These are phyloP conservation scores for Phytophthora sansomeana DNA, from an alignment of 352 stramenopile genomes.

Conservation along the genomic window DNA sequence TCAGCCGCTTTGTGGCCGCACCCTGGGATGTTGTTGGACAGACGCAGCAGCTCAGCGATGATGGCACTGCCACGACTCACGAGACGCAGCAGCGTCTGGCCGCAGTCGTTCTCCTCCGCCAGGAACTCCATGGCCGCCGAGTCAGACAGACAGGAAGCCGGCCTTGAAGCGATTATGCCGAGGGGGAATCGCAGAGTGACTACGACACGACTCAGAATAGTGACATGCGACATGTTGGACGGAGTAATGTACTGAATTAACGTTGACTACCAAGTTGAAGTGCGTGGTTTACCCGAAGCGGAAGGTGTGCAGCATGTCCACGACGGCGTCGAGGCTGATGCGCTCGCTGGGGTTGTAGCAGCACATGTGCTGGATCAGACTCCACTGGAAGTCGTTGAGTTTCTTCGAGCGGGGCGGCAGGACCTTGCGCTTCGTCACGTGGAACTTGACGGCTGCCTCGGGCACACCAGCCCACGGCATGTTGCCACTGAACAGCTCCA, in stretches of 20 bases:
- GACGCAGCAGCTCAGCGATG: constrained; percentile 92
- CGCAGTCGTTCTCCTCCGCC: constrained; percentile 94
- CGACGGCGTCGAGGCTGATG: constrained; percentile 29
- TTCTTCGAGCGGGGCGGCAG: constrained; percentile 27
- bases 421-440: constrained; percentile 28
- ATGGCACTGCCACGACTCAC: constrained; percentile 92
- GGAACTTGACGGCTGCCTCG: constrained; percentile 38
- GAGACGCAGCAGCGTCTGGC: constrained; percentile 93
- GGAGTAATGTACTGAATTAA: background rate
- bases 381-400: constrained; percentile 35
- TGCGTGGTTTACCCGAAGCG: constrained; percentile 11
- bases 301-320: constrained; percentile 37
- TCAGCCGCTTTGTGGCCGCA: constrained; percentile 23
- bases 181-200: constrained; percentile 2
- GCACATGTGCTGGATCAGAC: constrained; percentile 42
- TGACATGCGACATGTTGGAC: background rate
- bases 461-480: constrained; percentile 34
- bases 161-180: constrained; percentile 31
- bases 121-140: constrained; percentile 81
- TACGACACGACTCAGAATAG: background rate
- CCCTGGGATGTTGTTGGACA: constrained; percentile 93
- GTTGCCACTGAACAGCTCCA: constrained; percentile 38
- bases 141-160: constrained; percentile 3
- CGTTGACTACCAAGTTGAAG: background rate
- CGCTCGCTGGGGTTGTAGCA: constrained; percentile 29